Evolutionary conservation across 768 basidiomycete species (phyloP), one percentile per base, ranked within the genome.

Genomic region (Lactarius sanguifluus): DNA sequence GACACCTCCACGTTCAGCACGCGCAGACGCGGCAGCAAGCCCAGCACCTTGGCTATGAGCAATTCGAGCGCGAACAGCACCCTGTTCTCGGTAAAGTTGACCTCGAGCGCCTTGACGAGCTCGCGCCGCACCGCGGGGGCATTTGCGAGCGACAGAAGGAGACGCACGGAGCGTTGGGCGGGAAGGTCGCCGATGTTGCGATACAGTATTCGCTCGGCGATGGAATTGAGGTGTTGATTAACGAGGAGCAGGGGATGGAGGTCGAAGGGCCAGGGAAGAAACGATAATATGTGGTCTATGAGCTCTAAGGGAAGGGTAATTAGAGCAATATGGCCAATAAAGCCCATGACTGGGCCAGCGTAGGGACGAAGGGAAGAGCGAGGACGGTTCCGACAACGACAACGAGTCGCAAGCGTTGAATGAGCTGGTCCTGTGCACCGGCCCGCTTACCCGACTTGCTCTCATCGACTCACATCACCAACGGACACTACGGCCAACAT

Each of bases 51-150:
- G 32, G 79, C 77, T n/a, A 88, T 74, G 41, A 87, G 82, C 32
- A 69, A 74, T 69, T 86, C 83, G 66, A 84, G 76, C 70, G 84
- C 83, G 25, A 72, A 73, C 0, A 82, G 82, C n/a, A 82, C 79
- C 47, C 65, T 61, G 61, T 75, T 73, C 2, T 63, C 57, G 57
- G 70, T 64, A 75, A 81, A 79, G 68, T 83, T 79, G 45, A 89
- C 69, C n/a, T 79, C 78, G 57, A 87, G 76, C 1, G 71, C 72
- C 36, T 81, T 81, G 40, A 87, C 83, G 55, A 82, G 73, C 2
- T 70, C 36, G 40, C 54, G 70, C 1, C 79, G 74, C 18, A 82
- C 72, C n/a, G 72, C 30, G 0, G 79, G 70, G 59, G 78, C 81
- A 0, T 68, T 68, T n/a, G 77, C 71, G 41, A 86, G 79, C 0